Percentiles rank a stretch among this genome's conserved stretches.
Conservation (phyloP, 2,329 filamentous ascomycete species). For the Aspergillus sergii region DNA sequence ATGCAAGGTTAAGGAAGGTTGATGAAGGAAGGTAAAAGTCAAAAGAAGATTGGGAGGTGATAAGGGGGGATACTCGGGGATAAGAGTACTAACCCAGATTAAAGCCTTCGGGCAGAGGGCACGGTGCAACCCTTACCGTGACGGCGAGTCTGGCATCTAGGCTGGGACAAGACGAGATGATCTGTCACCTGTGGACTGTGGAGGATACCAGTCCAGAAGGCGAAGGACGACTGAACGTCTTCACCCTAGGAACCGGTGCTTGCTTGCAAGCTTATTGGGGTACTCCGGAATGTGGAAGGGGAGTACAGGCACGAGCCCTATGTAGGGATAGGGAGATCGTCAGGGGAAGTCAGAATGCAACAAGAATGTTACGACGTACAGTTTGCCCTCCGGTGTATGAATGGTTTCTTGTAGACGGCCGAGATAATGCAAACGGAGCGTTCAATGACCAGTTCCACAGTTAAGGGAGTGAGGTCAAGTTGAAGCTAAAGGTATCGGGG, state of each 20-base stretch:
- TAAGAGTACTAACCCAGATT: slow-evolving; percentile 45
- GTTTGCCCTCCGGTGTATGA: slow-evolving; percentile 32
- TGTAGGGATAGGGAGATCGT: slow-evolving; percentile 41
- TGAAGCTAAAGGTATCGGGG: slow-evolving; percentile 21
- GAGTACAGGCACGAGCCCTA: slow-evolving; percentile 43
- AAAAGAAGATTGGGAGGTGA: slow-evolving; percentile 13
- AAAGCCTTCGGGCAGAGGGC: slow-evolving; percentile 42
- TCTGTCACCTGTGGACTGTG: slow-evolving; percentile 38
- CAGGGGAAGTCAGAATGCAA: slow-evolving; percentile 36
- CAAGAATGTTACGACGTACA: slow-evolving; percentile 38
- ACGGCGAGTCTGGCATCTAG: slow-evolving; percentile 49
- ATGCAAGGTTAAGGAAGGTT: slow-evolving; percentile 18
- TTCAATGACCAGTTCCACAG: slow-evolving; percentile 32
- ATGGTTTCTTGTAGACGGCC: slow-evolving; percentile 28
- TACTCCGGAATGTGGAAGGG: slow-evolving; percentile 42
- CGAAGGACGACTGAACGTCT: slow-evolving; percentile 53
- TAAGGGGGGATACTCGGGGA: slow-evolving; percentile 30
- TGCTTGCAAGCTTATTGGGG: slow-evolving; percentile 31
- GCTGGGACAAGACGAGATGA: slow-evolving; percentile 43
- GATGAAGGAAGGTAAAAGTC: slow-evolving; percentile 12
- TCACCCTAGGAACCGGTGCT: slow-evolving; percentile 43
- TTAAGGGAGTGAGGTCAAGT: slow-evolving; percentile 26
- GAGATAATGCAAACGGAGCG: slow-evolving; percentile 23
- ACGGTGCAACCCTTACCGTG: slow-evolving; percentile 48
- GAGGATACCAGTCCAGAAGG: slow-evolving; percentile 40